phyloP scores from a whole-genome alignment of 2,329 filamentous ascomycete genomes.

The Trichophyton simii region DNA sequence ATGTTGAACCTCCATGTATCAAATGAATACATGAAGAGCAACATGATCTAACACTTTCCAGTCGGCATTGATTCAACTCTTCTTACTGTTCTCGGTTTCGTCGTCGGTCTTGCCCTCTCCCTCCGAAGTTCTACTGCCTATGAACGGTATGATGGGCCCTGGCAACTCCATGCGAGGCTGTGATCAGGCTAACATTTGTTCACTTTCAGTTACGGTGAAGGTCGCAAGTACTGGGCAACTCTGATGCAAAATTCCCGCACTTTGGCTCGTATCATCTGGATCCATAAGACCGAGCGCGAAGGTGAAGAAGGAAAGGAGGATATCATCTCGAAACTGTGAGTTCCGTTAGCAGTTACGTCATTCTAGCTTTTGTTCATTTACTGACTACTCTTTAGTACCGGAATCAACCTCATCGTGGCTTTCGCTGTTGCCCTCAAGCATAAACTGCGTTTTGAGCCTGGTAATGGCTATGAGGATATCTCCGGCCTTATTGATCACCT shows the following conservation, averaged over 20 bases:
- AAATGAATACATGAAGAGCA: not conserved
- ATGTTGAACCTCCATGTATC: not conserved
- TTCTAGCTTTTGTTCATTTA: not conserved
- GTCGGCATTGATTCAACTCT: constrained; percentile 49
- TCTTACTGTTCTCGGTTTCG: constrained; percentile 67
- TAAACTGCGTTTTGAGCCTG: constrained; percentile 71
- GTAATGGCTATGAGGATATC: constrained; percentile 63
- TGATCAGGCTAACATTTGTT: not conserved
- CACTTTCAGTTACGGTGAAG: constrained; percentile 41
- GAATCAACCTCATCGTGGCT: constrained; percentile 64
- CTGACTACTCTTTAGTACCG: constrained; percentile 33
- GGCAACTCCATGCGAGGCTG: not conserved
- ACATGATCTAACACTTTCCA: constrained; percentile 11
- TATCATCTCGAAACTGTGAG: constrained; percentile 53
- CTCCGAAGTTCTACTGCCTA: constrained; percentile 69
- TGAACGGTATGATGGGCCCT: constrained; percentile 40
- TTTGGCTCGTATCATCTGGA: constrained; percentile 63
- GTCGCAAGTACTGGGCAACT: constrained; percentile 50
- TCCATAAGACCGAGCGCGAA: constrained; percentile 54
- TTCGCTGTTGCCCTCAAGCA: constrained; percentile 72
- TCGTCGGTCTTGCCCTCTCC: constrained; percentile 64
- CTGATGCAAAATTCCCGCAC: constrained; percentile 45
- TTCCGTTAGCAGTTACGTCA: not conserved
- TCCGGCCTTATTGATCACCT: constrained; percentile 57
- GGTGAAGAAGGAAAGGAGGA: constrained; percentile 50